Percentiles rank a stretch among this genome's conserved stretches.
phyloP scores from a whole-genome alignment of 176 grass and related monocot genomes.

The Eleusine indica region DNA sequence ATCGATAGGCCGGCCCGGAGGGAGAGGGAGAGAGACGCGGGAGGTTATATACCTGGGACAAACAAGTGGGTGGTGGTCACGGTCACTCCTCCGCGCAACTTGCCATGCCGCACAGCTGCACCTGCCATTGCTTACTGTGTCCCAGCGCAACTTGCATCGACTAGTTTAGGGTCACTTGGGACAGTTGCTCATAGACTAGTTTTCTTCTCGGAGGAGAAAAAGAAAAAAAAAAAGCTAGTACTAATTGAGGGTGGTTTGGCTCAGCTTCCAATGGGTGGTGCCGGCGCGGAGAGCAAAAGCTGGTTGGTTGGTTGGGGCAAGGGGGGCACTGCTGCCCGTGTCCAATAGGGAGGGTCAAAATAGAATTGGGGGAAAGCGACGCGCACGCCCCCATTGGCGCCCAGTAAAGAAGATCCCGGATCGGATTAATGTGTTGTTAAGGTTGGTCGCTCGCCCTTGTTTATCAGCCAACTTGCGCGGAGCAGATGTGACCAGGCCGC shows the following conservation, averaged over 20 bases:
- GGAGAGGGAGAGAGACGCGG: background rate
- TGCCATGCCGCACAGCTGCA: slow-evolving; percentile 29
- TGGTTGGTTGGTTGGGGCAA: slow-evolving; percentile 35
- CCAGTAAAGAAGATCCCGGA: slow-evolving; percentile 1
- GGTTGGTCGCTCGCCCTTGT: slow-evolving; percentile 24
- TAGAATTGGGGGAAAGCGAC: slow-evolving; percentile 46
- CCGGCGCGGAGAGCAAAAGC: background rate
- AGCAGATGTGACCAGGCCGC: slow-evolving; percentile 19
- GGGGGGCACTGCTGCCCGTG: background rate
- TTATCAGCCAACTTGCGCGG: slow-evolving; percentile 44
- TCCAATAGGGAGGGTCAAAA: slow-evolving; percentile 19
- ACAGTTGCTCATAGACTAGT: background rate
- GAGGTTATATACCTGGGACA: slow-evolving; percentile 38
- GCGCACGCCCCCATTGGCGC: slow-evolving; percentile 23
- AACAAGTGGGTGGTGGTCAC: slow-evolving; percentile 34
- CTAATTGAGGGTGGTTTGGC: slow-evolving; percentile 18
- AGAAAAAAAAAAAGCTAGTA: too few species aligned
- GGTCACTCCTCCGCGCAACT: slow-evolving; percentile 25
- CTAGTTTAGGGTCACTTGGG: slow-evolving; percentile 4
- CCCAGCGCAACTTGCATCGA: slow-evolving; percentile 45
- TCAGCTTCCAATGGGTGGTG: slow-evolving; percentile 54
- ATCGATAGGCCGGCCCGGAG: background rate
- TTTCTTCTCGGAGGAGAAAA: background rate
- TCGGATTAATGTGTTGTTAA: slow-evolving; percentile 13
- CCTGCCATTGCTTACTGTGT: slow-evolving; percentile 33